Evolutionary conservation across 2,329 filamentous ascomycete genomes (phyloP).

Genomic region (Aureobasidium subglaciale): DNA sequence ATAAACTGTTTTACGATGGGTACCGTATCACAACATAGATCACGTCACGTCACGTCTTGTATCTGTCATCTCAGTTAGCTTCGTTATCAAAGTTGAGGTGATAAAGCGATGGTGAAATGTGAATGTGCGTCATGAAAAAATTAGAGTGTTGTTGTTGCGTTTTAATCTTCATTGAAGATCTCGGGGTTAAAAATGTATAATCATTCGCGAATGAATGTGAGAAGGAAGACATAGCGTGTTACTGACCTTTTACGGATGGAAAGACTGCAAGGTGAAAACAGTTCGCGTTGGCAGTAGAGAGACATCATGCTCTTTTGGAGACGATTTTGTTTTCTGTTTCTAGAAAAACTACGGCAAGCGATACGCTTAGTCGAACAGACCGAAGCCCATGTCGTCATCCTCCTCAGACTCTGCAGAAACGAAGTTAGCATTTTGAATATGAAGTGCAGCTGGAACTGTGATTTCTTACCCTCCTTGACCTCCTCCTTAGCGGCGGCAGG

Average conservation of each 20-base stretch:
- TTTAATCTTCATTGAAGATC: conserved; percentile 52
- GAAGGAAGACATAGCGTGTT: conserved; percentile 14
- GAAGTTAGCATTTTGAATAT: not conserved
- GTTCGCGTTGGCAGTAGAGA: not conserved
- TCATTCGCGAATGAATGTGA: conserved; percentile 39
- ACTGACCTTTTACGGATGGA: conserved; percentile 3
- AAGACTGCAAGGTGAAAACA: not conserved
- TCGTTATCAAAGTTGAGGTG: not conserved
- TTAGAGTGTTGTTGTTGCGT: conserved; percentile 63
- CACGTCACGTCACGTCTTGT: not conserved
- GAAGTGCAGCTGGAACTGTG: no score
- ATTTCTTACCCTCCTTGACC: conserved; percentile 43
- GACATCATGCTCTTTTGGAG: not conserved
- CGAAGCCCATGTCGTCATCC: conserved; percentile 49
- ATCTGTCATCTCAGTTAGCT: conserved; percentile 8
- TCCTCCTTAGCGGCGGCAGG: conserved; percentile 47
- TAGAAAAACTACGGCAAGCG: conserved; percentile 5
- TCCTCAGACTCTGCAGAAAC: conserved; percentile 44
- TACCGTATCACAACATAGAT: not conserved
- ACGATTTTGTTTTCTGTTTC: conserved; percentile 20
- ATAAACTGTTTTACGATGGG: conserved; percentile 10
- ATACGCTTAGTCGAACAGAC: conserved; percentile 45
- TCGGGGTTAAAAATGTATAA: conserved; percentile 64
- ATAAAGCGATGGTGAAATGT: not conserved
- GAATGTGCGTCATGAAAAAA: conserved; percentile 56